Conservation (phyloP, 225 moss, liverwort and hornwort genomes). For the Polytrichum commune region DNA sequence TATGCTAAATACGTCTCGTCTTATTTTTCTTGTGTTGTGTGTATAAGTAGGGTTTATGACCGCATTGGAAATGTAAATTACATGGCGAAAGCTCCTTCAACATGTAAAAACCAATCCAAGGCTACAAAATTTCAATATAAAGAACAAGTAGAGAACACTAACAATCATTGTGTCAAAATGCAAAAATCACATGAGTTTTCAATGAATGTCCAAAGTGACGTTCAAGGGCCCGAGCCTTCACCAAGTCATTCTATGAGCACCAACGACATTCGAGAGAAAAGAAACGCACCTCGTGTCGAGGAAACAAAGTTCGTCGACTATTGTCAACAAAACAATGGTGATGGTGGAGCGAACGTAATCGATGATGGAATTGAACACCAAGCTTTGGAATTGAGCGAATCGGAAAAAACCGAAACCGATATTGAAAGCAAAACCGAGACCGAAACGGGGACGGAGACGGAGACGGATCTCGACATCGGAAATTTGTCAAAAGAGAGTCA, state of each 20-base stretch:
- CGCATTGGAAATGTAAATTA: too few relatives aligned
- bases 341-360: background rate
- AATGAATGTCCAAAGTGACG: background rate
- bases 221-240: background rate
- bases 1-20: too few relatives aligned
- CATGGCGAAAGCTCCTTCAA: too few relatives aligned
- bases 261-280: background rate
- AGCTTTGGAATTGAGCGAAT: background rate
- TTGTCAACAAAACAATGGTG: background rate
- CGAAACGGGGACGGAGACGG: background rate
- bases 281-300: background rate
- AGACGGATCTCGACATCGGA: background rate
- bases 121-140: too few relatives aligned
- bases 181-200: too few relatives aligned
- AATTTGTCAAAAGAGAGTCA: background rate
- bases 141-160: too few relatives aligned
- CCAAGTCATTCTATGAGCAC: background rate
- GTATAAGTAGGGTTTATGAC: too few relatives aligned
- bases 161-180: too few relatives aligned
- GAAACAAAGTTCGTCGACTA: background rate
- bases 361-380: too few relatives aligned
- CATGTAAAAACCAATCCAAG: too few relatives aligned
- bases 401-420: background rate
- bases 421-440: background rate
- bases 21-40: too few relatives aligned